Percentiles rank a stretch among this genome's conserved stretches.
Conservation (phyloP, 768 basidiomycete species). For the Amanita inopinata region DNA sequence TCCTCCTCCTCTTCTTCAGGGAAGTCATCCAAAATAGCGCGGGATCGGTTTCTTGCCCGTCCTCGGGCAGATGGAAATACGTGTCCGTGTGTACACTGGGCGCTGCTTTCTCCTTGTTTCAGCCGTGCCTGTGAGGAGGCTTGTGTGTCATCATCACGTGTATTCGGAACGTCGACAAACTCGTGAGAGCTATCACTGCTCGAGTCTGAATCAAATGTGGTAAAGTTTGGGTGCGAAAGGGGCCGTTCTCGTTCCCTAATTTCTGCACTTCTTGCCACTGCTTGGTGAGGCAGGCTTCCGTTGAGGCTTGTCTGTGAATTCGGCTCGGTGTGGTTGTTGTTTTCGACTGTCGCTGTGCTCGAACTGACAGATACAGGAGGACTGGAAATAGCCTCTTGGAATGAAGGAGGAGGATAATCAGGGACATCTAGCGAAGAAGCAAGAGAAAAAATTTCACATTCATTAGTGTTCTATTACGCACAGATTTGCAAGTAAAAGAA, state of each 20-base stretch:
- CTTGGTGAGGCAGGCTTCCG: background rate
- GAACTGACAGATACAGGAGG: constrained; percentile 30
- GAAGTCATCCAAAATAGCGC: background rate
- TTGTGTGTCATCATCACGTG: background rate
- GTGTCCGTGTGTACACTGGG: background rate
- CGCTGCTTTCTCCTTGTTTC: background rate
- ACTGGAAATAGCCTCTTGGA: constrained; percentile 56
- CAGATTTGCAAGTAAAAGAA: constrained; percentile 15
- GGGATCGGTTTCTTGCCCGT: constrained; percentile 3
- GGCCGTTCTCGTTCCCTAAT: background rate
- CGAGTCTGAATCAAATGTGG: constrained; percentile 5
- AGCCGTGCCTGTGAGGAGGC: background rate
- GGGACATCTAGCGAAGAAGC: constrained; percentile 28
- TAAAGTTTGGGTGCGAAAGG: background rate
- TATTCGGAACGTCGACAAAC: background rate
- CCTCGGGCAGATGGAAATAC: background rate
- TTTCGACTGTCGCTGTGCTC: constrained; percentile 28
- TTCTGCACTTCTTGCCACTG: background rate
- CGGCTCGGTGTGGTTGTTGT: background rate
- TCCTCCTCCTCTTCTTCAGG: constrained; percentile 1
- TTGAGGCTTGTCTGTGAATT: background rate
- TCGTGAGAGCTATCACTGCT: constrained; percentile 6
- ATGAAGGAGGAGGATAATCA: constrained; percentile 69
- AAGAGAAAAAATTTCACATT: constrained; percentile 4
- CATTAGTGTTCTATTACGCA: background rate